These are phyloP conservation scores for Yamadazyma atlantica DNA, from an alignment of 1,139 yeast species.

Conservation along the genomic window DNA sequence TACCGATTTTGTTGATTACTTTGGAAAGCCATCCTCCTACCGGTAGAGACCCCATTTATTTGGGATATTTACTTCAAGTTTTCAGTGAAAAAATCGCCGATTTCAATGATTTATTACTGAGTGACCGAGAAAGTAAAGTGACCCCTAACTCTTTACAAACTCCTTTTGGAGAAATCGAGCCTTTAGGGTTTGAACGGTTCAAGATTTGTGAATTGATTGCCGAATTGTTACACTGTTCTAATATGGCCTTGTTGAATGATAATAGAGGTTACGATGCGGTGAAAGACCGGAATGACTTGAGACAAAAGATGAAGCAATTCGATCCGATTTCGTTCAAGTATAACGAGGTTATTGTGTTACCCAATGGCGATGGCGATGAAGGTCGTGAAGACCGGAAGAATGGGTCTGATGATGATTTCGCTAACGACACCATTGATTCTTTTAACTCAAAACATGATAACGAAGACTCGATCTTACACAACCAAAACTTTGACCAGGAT, in stretches of 20 bases:
- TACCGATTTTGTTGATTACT: conserved; percentile 84
- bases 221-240: conserved; percentile 91
- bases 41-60: conserved; percentile 90
- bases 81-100: conserved; percentile 75
- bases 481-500: conserved; percentile 26
- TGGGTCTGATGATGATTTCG: conserved; percentile 24
- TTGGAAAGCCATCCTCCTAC: conserved; percentile 92
- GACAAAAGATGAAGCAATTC: conserved; percentile 48
- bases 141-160: conserved; percentile 47
- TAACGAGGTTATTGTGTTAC: conserved; percentile 45
- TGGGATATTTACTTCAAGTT: conserved; percentile 81
- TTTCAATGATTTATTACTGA: conserved; percentile 46
- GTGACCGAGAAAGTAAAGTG: conserved; percentile 23
- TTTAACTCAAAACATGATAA: conserved; percentile 33
- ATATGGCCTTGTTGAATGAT: conserved; percentile 91
- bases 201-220: conserved; percentile 94
- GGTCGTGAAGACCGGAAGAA: too few relatives aligned
- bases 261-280: conserved; percentile 81
- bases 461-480: conserved; percentile 25
- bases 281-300: conserved; percentile 67
- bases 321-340: conserved; percentile 51
- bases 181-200: conserved; percentile 93
- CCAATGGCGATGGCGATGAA: conserved; percentile 20
- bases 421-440: conserved; percentile 46
- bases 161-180: conserved; percentile 60